Evolutionary conservation across 2,329 filamentous ascomycete species (phyloP).

Genomic region (Malbranchea zuffiana): DNA sequence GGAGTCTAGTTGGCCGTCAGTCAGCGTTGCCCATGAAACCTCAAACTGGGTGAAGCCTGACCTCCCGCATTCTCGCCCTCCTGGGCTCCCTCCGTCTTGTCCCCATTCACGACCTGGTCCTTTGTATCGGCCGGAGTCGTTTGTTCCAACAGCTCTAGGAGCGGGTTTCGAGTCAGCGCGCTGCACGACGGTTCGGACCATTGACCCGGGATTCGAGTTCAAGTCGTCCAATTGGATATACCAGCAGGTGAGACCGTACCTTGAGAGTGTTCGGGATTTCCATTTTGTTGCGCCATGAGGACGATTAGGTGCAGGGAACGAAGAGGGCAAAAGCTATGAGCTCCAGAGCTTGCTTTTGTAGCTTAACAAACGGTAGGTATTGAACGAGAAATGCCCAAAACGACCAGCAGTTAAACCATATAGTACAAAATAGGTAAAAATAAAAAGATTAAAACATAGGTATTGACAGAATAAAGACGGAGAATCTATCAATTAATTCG

Average conservation of each 20-base stretch:
- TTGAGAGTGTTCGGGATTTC: slow-evolving; percentile 31
- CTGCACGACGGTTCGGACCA: background rate
- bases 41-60: background rate
- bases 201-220: background rate
- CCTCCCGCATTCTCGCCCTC: slow-evolving; percentile 25
- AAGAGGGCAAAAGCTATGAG: slow-evolving; percentile 4
- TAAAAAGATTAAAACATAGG: slow-evolving; percentile 10
- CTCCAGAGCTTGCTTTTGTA: slow-evolving; percentile 1
- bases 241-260: slow-evolving; percentile 21
- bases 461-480: slow-evolving; percentile 9
- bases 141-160: slow-evolving; percentile 11
- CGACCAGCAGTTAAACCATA: slow-evolving; percentile 6
- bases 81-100: slow-evolving; percentile 23
- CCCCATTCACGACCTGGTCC: slow-evolving; percentile 24
- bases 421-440: slow-evolving; percentile 11
- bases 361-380: slow-evolving; percentile 5
- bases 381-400: slow-evolving; percentile 6
- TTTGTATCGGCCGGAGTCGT: slow-evolving; percentile 8
- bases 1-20: slow-evolving; percentile 3
- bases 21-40: background rate
- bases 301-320: slow-evolving; percentile 4
- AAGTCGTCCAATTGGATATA: slow-evolving; percentile 3
- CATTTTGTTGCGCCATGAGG: slow-evolving; percentile 33
- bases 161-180: background rate
- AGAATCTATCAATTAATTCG: slow-evolving; percentile 5